A percentile compares a stretch with the other conserved stretches of the same genome.
Evolutionary conservation across 1,284 basidiomycete species (phyloP).

Genomic region (Jaminaea rosea): DNA sequence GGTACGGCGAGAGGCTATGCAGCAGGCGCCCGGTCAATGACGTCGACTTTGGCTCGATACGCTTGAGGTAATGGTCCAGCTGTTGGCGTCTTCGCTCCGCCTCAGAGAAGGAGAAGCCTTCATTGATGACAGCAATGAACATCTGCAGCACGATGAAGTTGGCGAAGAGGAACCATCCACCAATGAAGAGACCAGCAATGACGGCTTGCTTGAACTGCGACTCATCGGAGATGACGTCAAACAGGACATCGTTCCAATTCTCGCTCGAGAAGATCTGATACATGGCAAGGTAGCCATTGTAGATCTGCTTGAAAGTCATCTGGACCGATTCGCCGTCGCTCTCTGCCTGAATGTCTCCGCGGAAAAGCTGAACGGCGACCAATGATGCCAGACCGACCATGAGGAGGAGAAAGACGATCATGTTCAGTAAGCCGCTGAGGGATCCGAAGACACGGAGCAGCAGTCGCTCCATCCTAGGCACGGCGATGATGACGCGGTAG

Average conservation of each 20-base stretch:
- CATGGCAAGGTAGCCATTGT: constrained; percentile 77
- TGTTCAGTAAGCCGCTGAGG: constrained; percentile 82
- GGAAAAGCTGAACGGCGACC: constrained; percentile 61
- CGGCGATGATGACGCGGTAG: constrained; percentile 82
- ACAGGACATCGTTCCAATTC: constrained; percentile 84
- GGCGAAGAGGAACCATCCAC: constrained; percentile 81
- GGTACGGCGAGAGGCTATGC: constrained; percentile 75
- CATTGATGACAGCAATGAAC: constrained; percentile 98
- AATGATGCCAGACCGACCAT: constrained; percentile 81
- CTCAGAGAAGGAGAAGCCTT: constrained; percentile 89
- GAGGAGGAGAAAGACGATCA: constrained; percentile 82
- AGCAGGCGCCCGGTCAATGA: constrained; percentile 50
- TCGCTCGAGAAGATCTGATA: constrained; percentile 92
- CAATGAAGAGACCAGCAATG: constrained; percentile 67
- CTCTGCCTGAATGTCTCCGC: constrained; percentile 63
- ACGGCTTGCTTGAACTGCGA: constrained; percentile 62
- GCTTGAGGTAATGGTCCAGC: constrained; percentile 55
- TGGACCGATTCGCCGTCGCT: constrained; percentile 48
- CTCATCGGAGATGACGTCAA: constrained; percentile 61
- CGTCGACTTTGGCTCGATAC: constrained; percentile 40
- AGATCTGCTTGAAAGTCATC: constrained; percentile 81
- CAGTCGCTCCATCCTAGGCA: constrained; percentile 63
- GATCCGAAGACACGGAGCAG: constrained; percentile 72
- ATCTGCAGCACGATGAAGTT: constrained; percentile 94
- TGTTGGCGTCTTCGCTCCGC: constrained; percentile 79